Evolutionary conservation across 177 flowering plant genomes (phyloP).

Genomic region (Vitis hybrid): DNA sequence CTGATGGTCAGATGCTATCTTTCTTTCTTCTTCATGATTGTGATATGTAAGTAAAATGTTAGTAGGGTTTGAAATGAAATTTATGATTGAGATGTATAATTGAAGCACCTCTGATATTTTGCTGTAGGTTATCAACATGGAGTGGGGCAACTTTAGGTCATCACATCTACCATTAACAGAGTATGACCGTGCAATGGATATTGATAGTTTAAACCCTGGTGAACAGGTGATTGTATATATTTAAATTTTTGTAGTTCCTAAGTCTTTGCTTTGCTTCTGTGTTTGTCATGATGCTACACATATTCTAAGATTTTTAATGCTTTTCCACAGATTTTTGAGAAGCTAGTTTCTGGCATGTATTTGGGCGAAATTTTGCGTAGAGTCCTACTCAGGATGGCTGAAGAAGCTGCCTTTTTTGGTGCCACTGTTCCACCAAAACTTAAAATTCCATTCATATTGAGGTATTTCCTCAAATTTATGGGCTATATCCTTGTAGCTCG

Average conservation of each 20-base stretch:
- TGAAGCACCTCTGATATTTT: background rate
- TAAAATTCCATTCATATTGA: slow-evolving; percentile 51
- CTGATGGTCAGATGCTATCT: background rate
- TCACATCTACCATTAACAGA: slow-evolving; percentile 84
- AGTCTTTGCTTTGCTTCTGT: background rate
- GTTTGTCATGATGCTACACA: too few species aligned
- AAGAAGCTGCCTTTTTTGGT: slow-evolving; percentile 79
- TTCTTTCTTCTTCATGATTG: background rate
- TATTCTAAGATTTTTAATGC: background rate
- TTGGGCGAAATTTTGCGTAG: slow-evolving; percentile 83
- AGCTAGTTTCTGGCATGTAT: slow-evolving; percentile 85
- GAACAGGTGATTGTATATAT: slow-evolving; percentile 56
- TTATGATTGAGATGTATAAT: too few species aligned
- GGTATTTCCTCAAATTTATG: slow-evolving; percentile 34
- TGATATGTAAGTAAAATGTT: too few species aligned
- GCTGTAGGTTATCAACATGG: slow-evolving; percentile 82
- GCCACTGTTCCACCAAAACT: slow-evolving; percentile 72
- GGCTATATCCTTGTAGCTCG: too few species aligned
- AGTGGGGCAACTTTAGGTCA: slow-evolving; percentile 87
- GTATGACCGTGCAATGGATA: slow-evolving; percentile 68
- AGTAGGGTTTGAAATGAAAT: too few species aligned
- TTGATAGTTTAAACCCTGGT: slow-evolving; percentile 78
- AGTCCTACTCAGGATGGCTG: slow-evolving; percentile 69
- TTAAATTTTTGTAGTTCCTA: background rate
- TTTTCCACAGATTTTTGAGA: slow-evolving; percentile 68